Base-by-base conservation (phyloP, 2,329 filamentous ascomycete species). In the Penicillium glabrum region DNA sequence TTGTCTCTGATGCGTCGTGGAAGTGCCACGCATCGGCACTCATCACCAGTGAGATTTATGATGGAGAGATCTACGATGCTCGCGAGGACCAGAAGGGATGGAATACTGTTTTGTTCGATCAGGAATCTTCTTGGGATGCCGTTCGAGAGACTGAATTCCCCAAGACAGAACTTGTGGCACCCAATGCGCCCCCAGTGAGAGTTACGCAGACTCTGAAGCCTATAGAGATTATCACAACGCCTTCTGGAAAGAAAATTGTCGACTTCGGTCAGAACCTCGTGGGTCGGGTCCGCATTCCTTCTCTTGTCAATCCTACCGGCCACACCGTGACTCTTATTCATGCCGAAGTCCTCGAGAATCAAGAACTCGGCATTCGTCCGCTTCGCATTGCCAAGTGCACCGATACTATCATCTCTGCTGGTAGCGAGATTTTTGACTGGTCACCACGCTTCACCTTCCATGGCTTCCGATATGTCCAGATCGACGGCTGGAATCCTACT, bases 181-280 rank as follows among this genome's bases (percentile, higher is more conserved):
- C 79, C 0, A 75, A 79, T 55, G 74, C 70, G 0, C 75, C 81
- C 3, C 81, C 81, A 0, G 76, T 83, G 0, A 72, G 78, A 14
- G 64, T 69, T 5, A 69, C 69, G 0, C 66, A 77, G 58, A 63
- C 58, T 29, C 41, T 72, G 33, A 64, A 61, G 23, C 67, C 73
- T 0, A 48, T 58, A 3, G 48, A 67, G 1, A 67, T 75, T 7
- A 65, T 73, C 27, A 63, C 41, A 3, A 73, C 75, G 0, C 69
- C 73, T 0, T 75, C 76, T 0, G 80, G 80, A 5, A 82, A 82
- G 61, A 78, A 71, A 0, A 69, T 85, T 1, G 57, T 86, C 31
- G 82, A 86, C 59, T 85, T 86, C 65, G 83, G 83, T 1, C 83
- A 86, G 62, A 85, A 86, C 60, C 69, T 86, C 0, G 83, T 85